Percentiles rank a stretch among this genome's conserved stretches.
Conservation (phyloP, 75 land plant genomes). For the Cryptomeria japonica region DNA sequence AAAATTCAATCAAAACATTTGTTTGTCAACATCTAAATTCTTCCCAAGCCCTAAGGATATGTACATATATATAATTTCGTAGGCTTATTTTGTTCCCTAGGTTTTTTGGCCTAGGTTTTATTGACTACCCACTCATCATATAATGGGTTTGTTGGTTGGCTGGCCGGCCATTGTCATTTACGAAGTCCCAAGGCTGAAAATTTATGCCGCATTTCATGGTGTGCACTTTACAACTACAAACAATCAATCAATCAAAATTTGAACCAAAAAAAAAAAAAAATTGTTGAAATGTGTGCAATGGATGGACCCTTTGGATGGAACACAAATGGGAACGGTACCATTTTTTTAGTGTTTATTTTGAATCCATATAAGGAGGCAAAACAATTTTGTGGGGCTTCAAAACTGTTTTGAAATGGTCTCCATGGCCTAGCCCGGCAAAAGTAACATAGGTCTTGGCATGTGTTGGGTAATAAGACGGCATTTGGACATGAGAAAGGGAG, state of each 20-base stretch:
- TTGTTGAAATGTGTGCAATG: not conserved
- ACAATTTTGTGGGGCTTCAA: not conserved
- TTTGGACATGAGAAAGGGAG: not conserved
- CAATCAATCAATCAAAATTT: not conserved
- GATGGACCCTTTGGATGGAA: not conserved
- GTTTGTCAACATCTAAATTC: not conserved
- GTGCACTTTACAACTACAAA: not conserved
- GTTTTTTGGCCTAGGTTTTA: not conserved
- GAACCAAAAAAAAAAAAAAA: not conserved
- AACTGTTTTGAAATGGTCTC: not conserved
- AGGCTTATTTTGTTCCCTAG: not conserved
- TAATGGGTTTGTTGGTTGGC: not conserved
- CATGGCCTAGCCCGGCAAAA: not conserved
- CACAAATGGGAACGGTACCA: not conserved
- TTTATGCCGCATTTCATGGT: slow-evolving; percentile 3
- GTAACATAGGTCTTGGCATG: not conserved
- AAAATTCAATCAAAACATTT: not conserved
- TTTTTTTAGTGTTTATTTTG: not conserved
- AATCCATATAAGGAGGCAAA: not conserved
- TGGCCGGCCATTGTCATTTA: not conserved
- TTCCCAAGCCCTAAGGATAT: not conserved
- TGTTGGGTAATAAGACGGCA: slow-evolving; percentile 4
- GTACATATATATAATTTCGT: too few species aligned
- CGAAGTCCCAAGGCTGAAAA: not conserved
- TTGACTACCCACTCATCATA: not conserved